A percentile compares a stretch with the other conserved stretches of the same genome.
phyloP scores from a whole-genome alignment of 345 rosid genomes.

The Aegle marmelos region DNA sequence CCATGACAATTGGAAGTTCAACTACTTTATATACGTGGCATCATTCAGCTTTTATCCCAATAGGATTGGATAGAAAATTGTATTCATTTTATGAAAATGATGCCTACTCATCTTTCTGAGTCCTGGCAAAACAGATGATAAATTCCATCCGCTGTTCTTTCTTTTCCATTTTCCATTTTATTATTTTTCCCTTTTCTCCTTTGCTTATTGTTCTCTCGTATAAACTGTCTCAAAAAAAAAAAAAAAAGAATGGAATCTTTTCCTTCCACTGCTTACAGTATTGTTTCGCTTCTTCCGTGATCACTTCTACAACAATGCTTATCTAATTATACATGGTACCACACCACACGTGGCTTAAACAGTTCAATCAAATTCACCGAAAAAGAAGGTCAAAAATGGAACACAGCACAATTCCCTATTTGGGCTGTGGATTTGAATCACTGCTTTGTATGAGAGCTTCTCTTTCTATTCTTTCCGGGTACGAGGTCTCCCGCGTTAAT shows the following conservation, averaged over 20 bases:
- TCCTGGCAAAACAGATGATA: conserved; percentile 17
- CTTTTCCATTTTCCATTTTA: background rate
- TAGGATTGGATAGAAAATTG: conserved; percentile 22
- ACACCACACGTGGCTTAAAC: background rate
- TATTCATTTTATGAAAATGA: conserved; percentile 12
- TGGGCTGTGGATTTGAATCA: background rate
- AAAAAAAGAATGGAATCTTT: background rate
- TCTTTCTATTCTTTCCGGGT: background rate
- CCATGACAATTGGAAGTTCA: conserved; percentile 13
- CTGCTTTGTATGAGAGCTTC: background rate
- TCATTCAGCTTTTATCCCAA: conserved; percentile 20
- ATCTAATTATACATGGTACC: background rate
- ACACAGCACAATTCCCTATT: background rate
- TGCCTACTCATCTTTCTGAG: conserved; percentile 20
- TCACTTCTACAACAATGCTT: background rate
- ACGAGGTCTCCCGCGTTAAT: too few species aligned
- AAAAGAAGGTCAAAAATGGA: background rate
- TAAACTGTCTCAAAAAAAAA: background rate
- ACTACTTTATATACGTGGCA: conserved; percentile 20
- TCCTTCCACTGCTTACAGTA: background rate
- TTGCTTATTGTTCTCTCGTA: conserved; percentile 13
- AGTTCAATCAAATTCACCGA: background rate
- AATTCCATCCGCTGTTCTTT: conserved; percentile 19
- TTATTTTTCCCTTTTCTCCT: conserved; percentile 1
- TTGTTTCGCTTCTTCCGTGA: background rate